These are phyloP conservation scores for Aureobasidium sp. DNA, from an alignment of 2,329 filamentous ascomycete species.

Conservation along the genomic window DNA sequence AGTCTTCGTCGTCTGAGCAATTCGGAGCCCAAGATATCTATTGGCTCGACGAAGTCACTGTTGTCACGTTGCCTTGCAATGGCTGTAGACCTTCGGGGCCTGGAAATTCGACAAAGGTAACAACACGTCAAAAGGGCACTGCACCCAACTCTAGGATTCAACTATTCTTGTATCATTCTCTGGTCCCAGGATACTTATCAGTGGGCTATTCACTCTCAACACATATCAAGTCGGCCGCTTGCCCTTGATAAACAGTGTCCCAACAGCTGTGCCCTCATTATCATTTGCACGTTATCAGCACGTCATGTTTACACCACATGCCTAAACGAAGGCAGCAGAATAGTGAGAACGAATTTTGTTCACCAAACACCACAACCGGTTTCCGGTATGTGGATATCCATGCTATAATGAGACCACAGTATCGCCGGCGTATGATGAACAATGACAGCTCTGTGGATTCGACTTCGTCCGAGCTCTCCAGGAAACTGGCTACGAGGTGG, in stretches of 20 bases:
- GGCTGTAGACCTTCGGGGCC: not conserved
- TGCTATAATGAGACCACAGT: not conserved
- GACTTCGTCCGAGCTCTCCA: not conserved
- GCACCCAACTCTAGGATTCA: not conserved
- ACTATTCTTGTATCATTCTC: not conserved
- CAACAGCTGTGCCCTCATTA: not conserved
- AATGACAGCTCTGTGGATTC: not conserved
- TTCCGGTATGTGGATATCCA: not conserved
- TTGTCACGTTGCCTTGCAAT: too few relatives aligned
- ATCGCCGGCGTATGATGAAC: not conserved
- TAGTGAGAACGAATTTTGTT: not conserved
- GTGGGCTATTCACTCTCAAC: not conserved
- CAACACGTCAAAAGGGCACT: not conserved
- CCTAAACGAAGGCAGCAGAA: not conserved
- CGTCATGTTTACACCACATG: not conserved
- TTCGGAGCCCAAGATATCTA: not conserved
- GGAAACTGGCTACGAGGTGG: not conserved
- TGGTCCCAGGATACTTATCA: not conserved
- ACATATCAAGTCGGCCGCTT: not conserved
- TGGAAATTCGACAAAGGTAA: not conserved
- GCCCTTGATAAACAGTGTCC: not conserved
- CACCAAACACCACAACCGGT: not conserved
- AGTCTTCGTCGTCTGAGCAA: too few relatives aligned
- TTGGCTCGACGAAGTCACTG: too few relatives aligned
- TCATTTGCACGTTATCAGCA: not conserved